A percentile compares a stretch with the other conserved stretches of the same genome.
phyloP scores from a whole-genome alignment of 768 basidiomycete genomes.

The Hygrophoropsis aurantiaca region DNA sequence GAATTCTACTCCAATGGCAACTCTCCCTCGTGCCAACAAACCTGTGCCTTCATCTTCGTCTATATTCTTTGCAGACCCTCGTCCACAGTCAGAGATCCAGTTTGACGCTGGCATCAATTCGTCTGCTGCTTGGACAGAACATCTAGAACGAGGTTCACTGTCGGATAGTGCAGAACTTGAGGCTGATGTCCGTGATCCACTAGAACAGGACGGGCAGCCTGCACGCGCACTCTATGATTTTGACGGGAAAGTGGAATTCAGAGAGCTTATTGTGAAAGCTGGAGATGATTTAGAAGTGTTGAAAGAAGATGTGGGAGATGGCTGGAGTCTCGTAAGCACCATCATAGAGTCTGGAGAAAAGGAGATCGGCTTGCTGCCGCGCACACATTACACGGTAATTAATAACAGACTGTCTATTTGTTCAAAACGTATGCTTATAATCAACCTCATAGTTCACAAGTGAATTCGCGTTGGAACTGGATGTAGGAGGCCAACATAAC shows the following conservation, averaged over 20 bases:
- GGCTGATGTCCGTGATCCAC: conserved; percentile 32
- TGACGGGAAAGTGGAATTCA: conserved; percentile 72
- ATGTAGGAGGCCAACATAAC: conserved; percentile 26
- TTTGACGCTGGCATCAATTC: conserved; percentile 81
- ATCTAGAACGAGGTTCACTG: conserved; percentile 44
- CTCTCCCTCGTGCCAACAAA: conserved; percentile 34
- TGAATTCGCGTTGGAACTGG: conserved; percentile 56
- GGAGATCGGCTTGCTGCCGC: conserved; percentile 68
- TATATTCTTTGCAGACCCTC: conserved; percentile 24
- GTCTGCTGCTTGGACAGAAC: conserved; percentile 75
- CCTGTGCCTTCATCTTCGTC: conserved; percentile 16
- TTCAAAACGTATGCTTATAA: not conserved
- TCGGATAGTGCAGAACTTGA: conserved; percentile 53
- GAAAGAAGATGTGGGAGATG: conserved; percentile 70
- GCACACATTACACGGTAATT: conserved; percentile 71
- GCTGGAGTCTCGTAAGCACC: conserved; percentile 75
- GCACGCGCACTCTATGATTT: conserved; percentile 76
- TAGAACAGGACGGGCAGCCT: conserved; percentile 39
- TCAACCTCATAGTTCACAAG: conserved; percentile 53
- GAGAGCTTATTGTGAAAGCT: conserved; percentile 66
- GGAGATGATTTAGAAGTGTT: conserved; percentile 73
- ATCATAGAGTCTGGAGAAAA: conserved; percentile 30
- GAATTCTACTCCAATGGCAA: conserved; percentile 34
- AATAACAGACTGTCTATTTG: not conserved
- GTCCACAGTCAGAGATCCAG: conserved; percentile 31